Percentiles rank a stretch among this genome's conserved stretches.
Evolutionary conservation across 371 early-diverging fungal species (phyloP).

Genomic region (Chytridiales sp.): DNA sequence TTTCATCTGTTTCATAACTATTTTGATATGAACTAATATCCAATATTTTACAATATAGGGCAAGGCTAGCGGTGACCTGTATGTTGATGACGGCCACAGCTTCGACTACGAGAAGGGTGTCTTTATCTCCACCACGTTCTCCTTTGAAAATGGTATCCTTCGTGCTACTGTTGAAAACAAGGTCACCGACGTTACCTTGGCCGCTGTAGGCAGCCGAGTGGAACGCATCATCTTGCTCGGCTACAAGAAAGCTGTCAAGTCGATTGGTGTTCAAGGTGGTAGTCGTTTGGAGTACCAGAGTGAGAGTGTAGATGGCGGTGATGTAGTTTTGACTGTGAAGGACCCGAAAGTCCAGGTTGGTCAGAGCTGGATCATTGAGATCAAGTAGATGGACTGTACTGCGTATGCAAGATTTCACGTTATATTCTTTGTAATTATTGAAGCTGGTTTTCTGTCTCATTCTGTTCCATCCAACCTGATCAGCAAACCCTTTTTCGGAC

Average conservation of each 20-base stretch:
- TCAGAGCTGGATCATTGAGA: slow-evolving; percentile 59
- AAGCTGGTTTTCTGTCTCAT: too few species aligned
- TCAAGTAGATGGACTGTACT: slow-evolving; percentile 5
- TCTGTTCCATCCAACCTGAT: too few species aligned
- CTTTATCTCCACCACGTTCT: slow-evolving; percentile 58
- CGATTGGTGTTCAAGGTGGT: slow-evolving; percentile 12
- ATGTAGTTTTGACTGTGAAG: slow-evolving; percentile 52
- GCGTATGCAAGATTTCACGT: too few species aligned
- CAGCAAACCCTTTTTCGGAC: too few species aligned
- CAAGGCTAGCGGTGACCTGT: slow-evolving; percentile 72
- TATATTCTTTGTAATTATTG: too few species aligned
- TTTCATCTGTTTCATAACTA: not conserved
- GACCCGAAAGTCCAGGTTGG: slow-evolving; percentile 65
- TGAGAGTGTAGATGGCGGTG: slow-evolving; percentile 5
- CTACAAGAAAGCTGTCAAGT: slow-evolving; percentile 23
- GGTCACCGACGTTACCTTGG: not conserved
- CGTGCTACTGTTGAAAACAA: slow-evolving; percentile 20
- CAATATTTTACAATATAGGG: slow-evolving; percentile 50
- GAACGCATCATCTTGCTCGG: slow-evolving; percentile 68
- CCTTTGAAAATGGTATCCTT: slow-evolving; percentile 41
- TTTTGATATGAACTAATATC: not conserved
- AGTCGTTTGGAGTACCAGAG: slow-evolving; percentile 17
- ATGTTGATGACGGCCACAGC: slow-evolving; percentile 89
- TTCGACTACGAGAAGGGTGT: slow-evolving; percentile 66
- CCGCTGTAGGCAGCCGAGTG: slow-evolving; percentile 43